Conservation (phyloP, 345 rosid species). For the Boechera retrofracta region DNA sequence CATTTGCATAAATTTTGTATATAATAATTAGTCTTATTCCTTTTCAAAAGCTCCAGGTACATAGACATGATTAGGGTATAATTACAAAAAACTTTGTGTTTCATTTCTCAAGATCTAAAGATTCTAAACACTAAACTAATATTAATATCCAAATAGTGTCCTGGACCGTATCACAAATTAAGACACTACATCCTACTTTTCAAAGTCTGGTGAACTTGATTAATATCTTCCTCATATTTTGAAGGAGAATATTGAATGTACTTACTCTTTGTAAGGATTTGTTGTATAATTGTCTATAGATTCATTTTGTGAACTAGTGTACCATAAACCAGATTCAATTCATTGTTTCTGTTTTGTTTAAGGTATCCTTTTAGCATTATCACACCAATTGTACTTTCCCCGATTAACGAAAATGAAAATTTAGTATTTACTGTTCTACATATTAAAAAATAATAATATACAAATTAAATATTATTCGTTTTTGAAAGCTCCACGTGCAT, state of each 20-base stretch:
- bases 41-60: constrained; percentile 27
- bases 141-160: neutral
- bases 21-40: constrained; percentile 5
- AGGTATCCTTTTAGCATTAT: neutral
- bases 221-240: too few species aligned
- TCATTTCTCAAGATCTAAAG: constrained; percentile 19
- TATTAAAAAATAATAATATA: neutral
- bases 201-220: too few species aligned
- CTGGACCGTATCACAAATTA: neutral
- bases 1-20: neutral
- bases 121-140: constrained; percentile 4
- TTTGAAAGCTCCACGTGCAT: constrained; percentile 16
- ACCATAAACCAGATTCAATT: neutral
- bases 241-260: too few species aligned
- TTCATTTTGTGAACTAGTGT: neutral
- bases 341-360: neutral
- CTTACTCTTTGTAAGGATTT: too few species aligned
- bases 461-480: neutral
- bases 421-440: constrained; percentile 3
- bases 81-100: neutral
- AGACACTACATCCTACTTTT: too few species aligned
- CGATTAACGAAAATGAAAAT: neutral
- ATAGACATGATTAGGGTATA: constrained; percentile 11
- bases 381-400: neutral
- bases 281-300: too few species aligned